Percentiles rank a stretch among this genome's conserved stretches.
These are phyloP conservation scores for Rutidosis leptorrhynchoides DNA, from an alignment of 129 eudicot genomes.

Conservation along the genomic window DNA sequence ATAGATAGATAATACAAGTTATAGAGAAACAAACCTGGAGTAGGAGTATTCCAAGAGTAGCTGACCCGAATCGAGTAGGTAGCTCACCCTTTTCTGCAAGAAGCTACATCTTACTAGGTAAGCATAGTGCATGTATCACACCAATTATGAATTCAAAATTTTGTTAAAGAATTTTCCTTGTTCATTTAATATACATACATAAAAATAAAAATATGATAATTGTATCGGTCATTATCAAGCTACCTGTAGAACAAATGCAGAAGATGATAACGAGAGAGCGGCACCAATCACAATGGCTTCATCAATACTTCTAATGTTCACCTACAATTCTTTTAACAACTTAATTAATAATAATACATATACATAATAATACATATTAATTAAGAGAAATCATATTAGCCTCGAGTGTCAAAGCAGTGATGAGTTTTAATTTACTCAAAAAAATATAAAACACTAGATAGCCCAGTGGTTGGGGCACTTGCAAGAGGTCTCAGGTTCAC, in stretches of 20 bases:
- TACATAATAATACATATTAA: not conserved
- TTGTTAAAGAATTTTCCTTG: not conserved
- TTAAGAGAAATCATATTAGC: not conserved
- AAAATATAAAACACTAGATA: too few relatives aligned
- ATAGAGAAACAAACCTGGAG: constrained; percentile 54
- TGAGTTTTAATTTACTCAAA: not conserved
- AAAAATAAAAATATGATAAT: too few relatives aligned
- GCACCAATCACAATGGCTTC: constrained; percentile 97
- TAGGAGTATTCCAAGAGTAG: constrained; percentile 91
- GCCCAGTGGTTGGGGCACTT: too few relatives aligned
- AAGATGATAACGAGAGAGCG: constrained; percentile 93
- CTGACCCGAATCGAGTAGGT: constrained; percentile 96
- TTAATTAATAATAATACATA: constrained; percentile 17
- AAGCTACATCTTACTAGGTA: constrained; percentile 61
- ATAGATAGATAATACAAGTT: too few relatives aligned
- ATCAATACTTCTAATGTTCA: constrained; percentile 89
- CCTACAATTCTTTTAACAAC: constrained; percentile 47
- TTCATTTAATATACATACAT: not conserved
- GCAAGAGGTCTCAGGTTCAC: too few relatives aligned
- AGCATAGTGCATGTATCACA: constrained; percentile 24
- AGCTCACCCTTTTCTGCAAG: constrained; percentile 99
- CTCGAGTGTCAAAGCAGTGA: not conserved
- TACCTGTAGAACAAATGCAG: constrained; percentile 99
- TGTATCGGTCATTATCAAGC: not conserved
- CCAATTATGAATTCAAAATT: not conserved